Conservation (phyloP, 2,329 filamentous ascomycete species). For the Sclerotinia nivalis region DNA sequence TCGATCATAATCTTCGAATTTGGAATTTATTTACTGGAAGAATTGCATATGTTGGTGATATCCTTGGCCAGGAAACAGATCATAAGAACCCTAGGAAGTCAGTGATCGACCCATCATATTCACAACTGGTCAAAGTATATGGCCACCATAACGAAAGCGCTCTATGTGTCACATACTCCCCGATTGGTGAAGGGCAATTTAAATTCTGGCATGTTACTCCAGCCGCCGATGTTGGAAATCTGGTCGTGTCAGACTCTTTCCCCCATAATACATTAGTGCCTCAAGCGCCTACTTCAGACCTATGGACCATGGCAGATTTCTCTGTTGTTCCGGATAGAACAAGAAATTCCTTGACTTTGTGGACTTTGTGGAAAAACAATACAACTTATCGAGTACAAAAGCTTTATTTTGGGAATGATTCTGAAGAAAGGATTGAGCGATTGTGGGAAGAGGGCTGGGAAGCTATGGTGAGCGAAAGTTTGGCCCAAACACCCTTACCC, state of each 20-base stretch:
- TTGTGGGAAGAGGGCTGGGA: conserved; percentile 71
- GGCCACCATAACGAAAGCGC: conserved; percentile 55
- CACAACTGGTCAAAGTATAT: conserved; percentile 73
- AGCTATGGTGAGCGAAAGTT: conserved; percentile 62
- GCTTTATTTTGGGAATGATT: conserved; percentile 64
- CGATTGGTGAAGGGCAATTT: conserved; percentile 84
- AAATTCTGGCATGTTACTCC: conserved; percentile 84
- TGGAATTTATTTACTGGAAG: conserved; percentile 87
- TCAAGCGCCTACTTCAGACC: conserved; percentile 68
- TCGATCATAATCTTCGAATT: conserved; percentile 85
- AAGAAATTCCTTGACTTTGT: conserved; percentile 59
- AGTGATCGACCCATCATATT: conserved; percentile 76
- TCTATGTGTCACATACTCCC: conserved; percentile 79
- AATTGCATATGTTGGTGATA: conserved; percentile 73
- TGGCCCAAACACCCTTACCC: conserved; percentile 54
- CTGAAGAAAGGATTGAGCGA: conserved; percentile 27
- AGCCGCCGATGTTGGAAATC: conserved; percentile 54
- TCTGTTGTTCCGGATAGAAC: conserved; percentile 56
- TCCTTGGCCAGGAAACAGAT: conserved; percentile 67
- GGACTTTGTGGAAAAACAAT: conserved; percentile 85
- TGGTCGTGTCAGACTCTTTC: conserved; percentile 72
- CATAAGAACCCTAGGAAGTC: conserved; percentile 71
- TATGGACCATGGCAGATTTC: conserved; percentile 82
- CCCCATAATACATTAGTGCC: conserved; percentile 66
- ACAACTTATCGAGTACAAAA: conserved; percentile 73